A percentile compares a stretch with the other conserved stretches of the same genome.
Evolutionary conservation across 257 asterid species (phyloP).

Genomic region (Fraxinus pennsylvanica): DNA sequence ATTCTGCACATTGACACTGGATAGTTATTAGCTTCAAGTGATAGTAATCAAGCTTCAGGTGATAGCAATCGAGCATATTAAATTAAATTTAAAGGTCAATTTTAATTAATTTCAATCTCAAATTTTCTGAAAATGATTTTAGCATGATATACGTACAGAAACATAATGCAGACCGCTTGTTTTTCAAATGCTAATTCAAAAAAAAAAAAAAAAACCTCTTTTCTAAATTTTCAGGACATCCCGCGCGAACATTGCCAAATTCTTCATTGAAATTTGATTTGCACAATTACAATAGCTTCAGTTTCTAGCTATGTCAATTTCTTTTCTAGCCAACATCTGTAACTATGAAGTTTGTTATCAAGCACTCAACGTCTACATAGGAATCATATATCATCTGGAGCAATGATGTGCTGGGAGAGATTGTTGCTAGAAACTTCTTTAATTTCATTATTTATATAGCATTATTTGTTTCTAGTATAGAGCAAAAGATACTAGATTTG

Average conservation of each 20-base stretch:
- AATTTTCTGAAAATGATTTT: not conserved
- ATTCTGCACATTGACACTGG: conserved; percentile 59
- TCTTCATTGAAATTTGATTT: not conserved
- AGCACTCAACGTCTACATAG: not conserved
- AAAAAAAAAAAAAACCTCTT: too few relatives aligned
- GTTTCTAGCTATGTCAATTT: not conserved
- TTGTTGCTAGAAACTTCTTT: not conserved
- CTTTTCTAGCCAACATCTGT: not conserved
- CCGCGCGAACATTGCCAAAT: not conserved
- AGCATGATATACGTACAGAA: not conserved
- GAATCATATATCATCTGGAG: not conserved
- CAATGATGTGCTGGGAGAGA: not conserved
- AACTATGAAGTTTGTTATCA: not conserved
- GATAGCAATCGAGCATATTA: not conserved
- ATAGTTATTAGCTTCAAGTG: conserved; percentile 21
- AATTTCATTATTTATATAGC: not conserved
- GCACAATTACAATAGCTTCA: not conserved
- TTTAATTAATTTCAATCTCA: not conserved
- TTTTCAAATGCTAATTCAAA: not conserved
- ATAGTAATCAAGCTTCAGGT: conserved; percentile 12
- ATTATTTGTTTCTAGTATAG: not conserved
- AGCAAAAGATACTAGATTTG: not conserved
- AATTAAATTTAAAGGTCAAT: not conserved
- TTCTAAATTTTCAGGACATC: not conserved
- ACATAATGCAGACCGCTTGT: not conserved